Conservation (phyloP, 495 filamentous ascomycete species). For the Penicillium parvum region DNA sequence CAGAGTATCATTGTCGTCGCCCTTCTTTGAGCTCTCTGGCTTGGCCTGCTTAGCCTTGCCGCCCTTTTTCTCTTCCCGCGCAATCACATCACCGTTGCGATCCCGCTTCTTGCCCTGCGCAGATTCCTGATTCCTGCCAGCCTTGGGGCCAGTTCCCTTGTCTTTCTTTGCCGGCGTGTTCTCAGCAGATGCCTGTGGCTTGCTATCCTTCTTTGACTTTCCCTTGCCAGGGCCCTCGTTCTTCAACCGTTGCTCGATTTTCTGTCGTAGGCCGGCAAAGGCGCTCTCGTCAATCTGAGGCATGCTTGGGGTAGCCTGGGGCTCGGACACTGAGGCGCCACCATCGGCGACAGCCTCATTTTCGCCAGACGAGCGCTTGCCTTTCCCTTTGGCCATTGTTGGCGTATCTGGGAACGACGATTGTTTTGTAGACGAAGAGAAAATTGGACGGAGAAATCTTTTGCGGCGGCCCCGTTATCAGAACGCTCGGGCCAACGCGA, state of each 20-base stretch:
- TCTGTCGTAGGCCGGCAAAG: constrained; percentile 58
- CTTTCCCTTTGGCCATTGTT: constrained; percentile 40
- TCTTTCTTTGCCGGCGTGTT: constrained; percentile 21
- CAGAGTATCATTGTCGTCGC: constrained; percentile 37
- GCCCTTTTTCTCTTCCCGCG: constrained; percentile 28
- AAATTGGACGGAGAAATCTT: constrained; percentile 32
- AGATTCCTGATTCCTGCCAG: constrained; percentile 25
- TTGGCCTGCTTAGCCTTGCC: constrained; percentile 25
- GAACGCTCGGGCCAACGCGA: constrained; percentile 29
- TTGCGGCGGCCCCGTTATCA: constrained; percentile 29
- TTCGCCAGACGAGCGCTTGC: constrained; percentile 37
- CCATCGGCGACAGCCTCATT: constrained; percentile 18
- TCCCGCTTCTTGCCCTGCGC: constrained; percentile 45
- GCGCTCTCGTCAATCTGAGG: constrained; percentile 56
- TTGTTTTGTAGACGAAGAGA: constrained; percentile 18
- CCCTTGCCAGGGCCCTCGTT: constrained; percentile 41
- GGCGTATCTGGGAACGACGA: constrained; percentile 12
- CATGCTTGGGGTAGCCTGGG: constrained; percentile 28
- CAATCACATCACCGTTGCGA: constrained; percentile 49
- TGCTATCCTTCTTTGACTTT: constrained; percentile 43
- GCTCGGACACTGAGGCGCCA: constrained; percentile 14
- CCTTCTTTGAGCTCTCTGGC: constrained; percentile 14
- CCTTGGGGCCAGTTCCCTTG: constrained; percentile 26
- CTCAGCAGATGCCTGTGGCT: constrained; percentile 14
- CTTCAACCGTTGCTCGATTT: constrained; percentile 56